phyloP scores from a whole-genome alignment of 345 rosid genomes.

The Gossypioides kirkii region DNA sequence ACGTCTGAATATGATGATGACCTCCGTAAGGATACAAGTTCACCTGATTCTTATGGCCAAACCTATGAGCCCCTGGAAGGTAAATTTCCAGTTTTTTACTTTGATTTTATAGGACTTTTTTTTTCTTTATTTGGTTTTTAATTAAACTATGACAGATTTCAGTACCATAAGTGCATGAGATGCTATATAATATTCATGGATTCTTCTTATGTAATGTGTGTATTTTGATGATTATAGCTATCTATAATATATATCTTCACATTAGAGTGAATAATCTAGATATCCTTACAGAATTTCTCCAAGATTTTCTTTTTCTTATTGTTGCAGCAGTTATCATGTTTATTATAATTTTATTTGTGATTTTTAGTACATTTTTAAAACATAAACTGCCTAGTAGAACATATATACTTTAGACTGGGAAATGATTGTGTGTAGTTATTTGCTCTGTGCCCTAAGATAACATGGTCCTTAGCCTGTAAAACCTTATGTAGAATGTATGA shows the following conservation, averaged over 20 bases:
- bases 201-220: neutral
- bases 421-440: neutral
- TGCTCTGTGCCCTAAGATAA: neutral
- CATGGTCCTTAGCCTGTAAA: neutral
- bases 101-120: conserved; percentile 9
- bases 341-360: neutral
- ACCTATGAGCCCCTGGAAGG: conserved; percentile 22
- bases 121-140: neutral
- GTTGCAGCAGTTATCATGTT: neutral
- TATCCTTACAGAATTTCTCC: neutral
- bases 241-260: neutral
- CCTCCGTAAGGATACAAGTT: conserved; percentile 7
- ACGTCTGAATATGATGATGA: conserved; percentile 19
- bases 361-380: neutral
- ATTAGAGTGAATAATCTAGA: neutral
- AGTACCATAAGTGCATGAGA: neutral
- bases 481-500: conserved; percentile 5
- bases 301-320: neutral
- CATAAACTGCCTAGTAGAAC: neutral
- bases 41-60: conserved; percentile 7
- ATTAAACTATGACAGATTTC: neutral
- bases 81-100: conserved; percentile 14
- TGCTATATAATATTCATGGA: neutral
- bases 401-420: neutral
- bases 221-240: neutral